Percentiles rank a stretch among this genome's conserved stretches.
These are phyloP conservation scores for Fusarium sp. DNA, from an alignment of 2,329 filamentous ascomycete species.

Conservation along the genomic window DNA sequence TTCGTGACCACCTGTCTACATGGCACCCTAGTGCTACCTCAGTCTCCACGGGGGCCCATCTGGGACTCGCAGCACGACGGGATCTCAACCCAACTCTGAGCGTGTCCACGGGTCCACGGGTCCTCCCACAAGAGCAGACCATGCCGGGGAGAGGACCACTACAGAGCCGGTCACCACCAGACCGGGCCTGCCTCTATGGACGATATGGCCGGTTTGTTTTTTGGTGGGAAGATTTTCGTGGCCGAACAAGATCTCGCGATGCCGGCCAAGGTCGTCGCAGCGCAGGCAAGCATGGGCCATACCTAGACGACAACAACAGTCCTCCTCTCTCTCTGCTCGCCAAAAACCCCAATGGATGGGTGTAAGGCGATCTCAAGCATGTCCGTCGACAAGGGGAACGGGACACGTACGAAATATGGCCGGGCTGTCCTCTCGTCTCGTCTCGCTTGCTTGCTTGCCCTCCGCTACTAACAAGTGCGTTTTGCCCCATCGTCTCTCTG, in stretches of 20 bases:
- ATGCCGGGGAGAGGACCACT: constrained; percentile 30
- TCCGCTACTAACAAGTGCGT: constrained; percentile 3
- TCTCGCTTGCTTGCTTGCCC: constrained; percentile 15
- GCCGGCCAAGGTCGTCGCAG: neutral
- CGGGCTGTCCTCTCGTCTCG: neutral
- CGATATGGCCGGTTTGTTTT: constrained; percentile 15
- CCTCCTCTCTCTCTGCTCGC: neutral
- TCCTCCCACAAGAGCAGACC: constrained; percentile 42
- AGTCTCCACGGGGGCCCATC: constrained; percentile 50
- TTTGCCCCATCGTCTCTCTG: constrained; percentile 15
- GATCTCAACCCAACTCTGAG: constrained; percentile 51
- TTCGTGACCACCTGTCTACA: constrained; percentile 47
- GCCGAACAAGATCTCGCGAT: neutral
- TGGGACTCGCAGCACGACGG: constrained; percentile 52
- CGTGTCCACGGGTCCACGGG: constrained; percentile 44
- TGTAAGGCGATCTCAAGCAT: constrained; percentile 16
- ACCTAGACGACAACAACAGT: neutral
- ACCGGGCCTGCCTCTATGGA: constrained; percentile 15
- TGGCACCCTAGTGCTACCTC: constrained; percentile 47
- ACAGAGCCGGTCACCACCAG: constrained; percentile 29
- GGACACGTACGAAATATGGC: constrained; percentile 5
- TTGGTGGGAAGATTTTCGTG: constrained; percentile 18
- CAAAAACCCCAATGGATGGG: neutral
- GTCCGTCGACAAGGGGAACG: neutral
- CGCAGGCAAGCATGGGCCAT: constrained; percentile 1